phyloP scores from a whole-genome alignment of 768 basidiomycete genomes.

The Serpula lacrymans region DNA sequence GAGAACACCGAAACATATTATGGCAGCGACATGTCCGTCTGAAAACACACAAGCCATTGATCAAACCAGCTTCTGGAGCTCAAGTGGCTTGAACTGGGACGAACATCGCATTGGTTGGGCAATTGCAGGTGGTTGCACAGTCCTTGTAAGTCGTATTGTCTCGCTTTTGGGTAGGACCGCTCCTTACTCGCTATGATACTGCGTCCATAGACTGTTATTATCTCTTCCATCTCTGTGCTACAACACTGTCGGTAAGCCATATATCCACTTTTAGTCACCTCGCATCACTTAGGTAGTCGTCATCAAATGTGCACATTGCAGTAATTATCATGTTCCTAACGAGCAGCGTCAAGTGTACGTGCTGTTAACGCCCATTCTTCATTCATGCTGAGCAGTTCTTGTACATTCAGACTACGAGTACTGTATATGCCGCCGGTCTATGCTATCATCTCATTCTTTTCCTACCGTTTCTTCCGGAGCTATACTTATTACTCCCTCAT shows the following conservation, averaged over 20 bases:
- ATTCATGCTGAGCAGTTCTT: conserved; percentile 2
- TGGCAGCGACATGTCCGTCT: conserved; percentile 42
- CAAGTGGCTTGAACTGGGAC: conserved; percentile 53
- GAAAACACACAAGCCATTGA: conserved; percentile 49
- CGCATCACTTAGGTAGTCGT: no score
- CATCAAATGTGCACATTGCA: no score
- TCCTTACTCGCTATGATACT: neutral
- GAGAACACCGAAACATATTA: conserved; percentile 5
- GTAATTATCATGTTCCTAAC: conserved; percentile 65
- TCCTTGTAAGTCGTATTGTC: conserved; percentile 40
- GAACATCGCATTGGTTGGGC: conserved; percentile 71
- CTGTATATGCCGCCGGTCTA: conserved; percentile 84
- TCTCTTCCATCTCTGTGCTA: conserved; percentile 53
- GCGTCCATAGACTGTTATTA: conserved; percentile 58
- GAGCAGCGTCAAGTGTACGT: conserved; percentile 82
- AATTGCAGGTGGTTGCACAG: conserved; percentile 60
- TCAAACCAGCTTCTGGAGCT: conserved; percentile 62
- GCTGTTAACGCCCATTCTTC: conserved; percentile 4
- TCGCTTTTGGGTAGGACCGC: neutral
- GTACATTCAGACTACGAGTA: conserved; percentile 56
- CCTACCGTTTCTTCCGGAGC: conserved; percentile 77
- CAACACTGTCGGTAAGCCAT: conserved; percentile 59
- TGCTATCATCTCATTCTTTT: conserved; percentile 80
- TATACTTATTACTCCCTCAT: conserved; percentile 64
- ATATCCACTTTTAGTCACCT: no score